Percentiles rank a stretch among this genome's conserved stretches.
phyloP scores from a whole-genome alignment of 1,139 yeast species.

The Waltiozyma sp. region DNA sequence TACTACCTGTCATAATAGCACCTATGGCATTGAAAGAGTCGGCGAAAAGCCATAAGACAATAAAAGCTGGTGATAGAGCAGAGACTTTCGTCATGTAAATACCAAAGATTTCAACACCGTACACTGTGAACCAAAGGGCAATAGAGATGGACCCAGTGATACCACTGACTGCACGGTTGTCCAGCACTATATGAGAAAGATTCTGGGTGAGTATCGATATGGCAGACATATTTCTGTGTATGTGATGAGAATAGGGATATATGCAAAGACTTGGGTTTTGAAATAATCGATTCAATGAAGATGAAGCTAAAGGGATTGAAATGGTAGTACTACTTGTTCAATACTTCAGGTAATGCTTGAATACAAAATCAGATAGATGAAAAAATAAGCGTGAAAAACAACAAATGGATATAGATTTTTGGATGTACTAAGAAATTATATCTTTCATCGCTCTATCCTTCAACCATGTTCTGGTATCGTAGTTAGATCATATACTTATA shows the following conservation, averaged over 20 bases:
- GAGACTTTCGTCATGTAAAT: slow-evolving; percentile 1
- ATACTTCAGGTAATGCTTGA: too few relatives aligned
- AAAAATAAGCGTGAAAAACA: too few relatives aligned
- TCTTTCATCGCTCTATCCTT: too few relatives aligned
- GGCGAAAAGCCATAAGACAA: slow-evolving; percentile 79
- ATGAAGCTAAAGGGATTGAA: too few relatives aligned
- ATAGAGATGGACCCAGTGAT: slow-evolving; percentile 83
- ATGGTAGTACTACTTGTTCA: too few relatives aligned
- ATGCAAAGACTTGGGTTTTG: background rate
- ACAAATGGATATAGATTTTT: too few relatives aligned
- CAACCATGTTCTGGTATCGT: too few relatives aligned
- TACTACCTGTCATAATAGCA: slow-evolving; percentile 73
- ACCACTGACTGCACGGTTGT: slow-evolving; percentile 45
- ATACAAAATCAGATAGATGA: background rate
- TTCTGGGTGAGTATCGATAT: slow-evolving; percentile 1
- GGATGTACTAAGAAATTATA: too few relatives aligned
- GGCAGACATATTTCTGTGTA: background rate
- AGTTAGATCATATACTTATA: too few relatives aligned
- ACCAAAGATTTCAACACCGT: slow-evolving; percentile 1
- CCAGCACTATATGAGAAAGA: slow-evolving; percentile 12
- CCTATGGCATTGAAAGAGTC: slow-evolving; percentile 89
- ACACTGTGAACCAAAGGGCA: slow-evolving; percentile 96
- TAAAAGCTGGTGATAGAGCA: slow-evolving; percentile 58
- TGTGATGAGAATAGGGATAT: background rate
- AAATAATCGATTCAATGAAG: too few relatives aligned